Evolutionary conservation across 176 grass and related monocot species (phyloP), one percentile per base, ranked within the genome.

Genomic region (Oryza rufipogon): DNA sequence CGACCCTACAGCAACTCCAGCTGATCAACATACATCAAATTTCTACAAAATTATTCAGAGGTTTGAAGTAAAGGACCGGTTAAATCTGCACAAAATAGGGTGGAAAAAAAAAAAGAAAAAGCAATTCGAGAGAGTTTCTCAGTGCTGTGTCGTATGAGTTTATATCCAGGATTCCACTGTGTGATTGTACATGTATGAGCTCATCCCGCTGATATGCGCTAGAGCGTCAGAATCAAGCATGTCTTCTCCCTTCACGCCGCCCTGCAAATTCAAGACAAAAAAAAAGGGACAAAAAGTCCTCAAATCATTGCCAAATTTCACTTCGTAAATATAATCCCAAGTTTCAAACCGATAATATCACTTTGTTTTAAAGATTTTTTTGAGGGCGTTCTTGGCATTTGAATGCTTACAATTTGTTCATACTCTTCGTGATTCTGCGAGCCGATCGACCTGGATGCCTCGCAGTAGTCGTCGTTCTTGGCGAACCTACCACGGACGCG

Each of bases 401-500:
- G 54, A 44, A 44, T 44, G 76, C 86, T 94, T 77, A 90, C 93
- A 6, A 91, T 89, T n/a, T 90, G 91, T 0, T 94, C 90, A 54
- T 91, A 92, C 13, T 91, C 83, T 17, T 91, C 90, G 61, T 92
- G 84, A 60, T 33, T 91, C 71, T 88, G 86, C 11, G 88, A 56
- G 52, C 51, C 82, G 20, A 80, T 83, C 48, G 12, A 65, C 42
- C 80, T 88, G 0, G 88, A 84, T 41, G 89, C 54, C 54, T 99
- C 97, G 42, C 90, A 87, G 84, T 64, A 90, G 14, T 99, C 93
- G 45, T 99, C 97, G 30, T 96, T 95, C 91, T 94, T 99, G 4
- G 97, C 97, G 32, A 99, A 99, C 58, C 97, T 90, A 45, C 97
- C 97, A 16, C 93, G 93, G 65, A 99, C 90, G 42, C 97, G 91